These are phyloP conservation scores for Lactarius hengduanensis DNA, from an alignment of 768 basidiomycete genomes.

Conservation along the genomic window DNA sequence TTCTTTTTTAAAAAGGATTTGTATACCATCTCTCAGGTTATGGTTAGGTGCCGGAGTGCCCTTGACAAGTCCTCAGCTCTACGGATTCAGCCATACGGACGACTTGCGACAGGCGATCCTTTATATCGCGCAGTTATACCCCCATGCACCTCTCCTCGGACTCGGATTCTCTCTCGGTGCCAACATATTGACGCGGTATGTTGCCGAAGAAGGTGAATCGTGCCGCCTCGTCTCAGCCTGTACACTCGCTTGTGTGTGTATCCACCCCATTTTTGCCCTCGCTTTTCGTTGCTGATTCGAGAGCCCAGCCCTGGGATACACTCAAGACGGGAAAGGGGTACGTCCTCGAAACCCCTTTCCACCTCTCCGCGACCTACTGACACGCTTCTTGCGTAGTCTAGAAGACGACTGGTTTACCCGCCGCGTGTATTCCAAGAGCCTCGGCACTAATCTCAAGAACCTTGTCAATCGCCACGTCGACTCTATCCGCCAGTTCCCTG, in stretches of 20 bases:
- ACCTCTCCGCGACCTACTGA: conserved; percentile 15
- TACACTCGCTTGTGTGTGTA: conserved; percentile 64
- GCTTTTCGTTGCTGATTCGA: conserved; percentile 16
- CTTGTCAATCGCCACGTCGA: conserved; percentile 53
- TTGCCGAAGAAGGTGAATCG: conserved; percentile 76
- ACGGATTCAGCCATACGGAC: conserved; percentile 85
- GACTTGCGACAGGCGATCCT: conserved; percentile 81
- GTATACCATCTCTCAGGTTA: not conserved
- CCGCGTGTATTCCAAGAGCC: conserved; percentile 70
- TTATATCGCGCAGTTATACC: conserved; percentile 70
- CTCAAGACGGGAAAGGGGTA: conserved; percentile 39
- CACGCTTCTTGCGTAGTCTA: conserved; percentile 43
- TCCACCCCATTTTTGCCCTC: conserved; percentile 34
- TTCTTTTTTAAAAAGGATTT: not conserved
- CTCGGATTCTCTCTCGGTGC: conserved; percentile 94
- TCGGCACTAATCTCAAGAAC: conserved; percentile 71
- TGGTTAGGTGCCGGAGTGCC: conserved; percentile 11
- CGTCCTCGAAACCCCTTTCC: conserved; percentile 1
- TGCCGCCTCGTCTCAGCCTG: conserved; percentile 65
- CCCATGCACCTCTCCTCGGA: conserved; percentile 78
- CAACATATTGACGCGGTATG: conserved; percentile 83
- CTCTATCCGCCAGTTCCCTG: conserved; percentile 47
- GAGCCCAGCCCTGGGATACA: conserved; percentile 48
- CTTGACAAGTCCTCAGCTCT: conserved; percentile 50
- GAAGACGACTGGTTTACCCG: conserved; percentile 54